Evolutionary conservation across 2,329 filamentous ascomycete species (phyloP), one percentile per base, ranked within the genome.

Genomic region (Elsinoe fawcettii): DNA sequence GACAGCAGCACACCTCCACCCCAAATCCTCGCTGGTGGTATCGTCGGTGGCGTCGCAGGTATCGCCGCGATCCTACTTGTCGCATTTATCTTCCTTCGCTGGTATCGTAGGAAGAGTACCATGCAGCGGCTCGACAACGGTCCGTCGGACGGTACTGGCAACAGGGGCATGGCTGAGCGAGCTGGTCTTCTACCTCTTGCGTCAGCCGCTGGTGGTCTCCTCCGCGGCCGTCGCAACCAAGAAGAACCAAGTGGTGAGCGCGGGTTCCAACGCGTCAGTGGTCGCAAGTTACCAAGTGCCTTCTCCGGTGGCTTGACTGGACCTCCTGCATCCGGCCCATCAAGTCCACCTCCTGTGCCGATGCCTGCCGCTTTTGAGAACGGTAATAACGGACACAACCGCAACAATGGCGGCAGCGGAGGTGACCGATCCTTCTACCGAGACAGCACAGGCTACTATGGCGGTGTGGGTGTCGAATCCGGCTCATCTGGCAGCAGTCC

Each of bases 31-130:
- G 80, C 83, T 18, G 82, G 82, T 6, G 81, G 81, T 47, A 79
- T 85, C n/a, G 74, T 85, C 23, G 82, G 82, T 14, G 81, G 81
- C 46, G 74, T 83, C 51, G 80, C 81, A 32, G 82, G 81, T 25
- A 65, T 80, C 32, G 77, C 80, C 11, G 65, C 81, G 6, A 65
- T 81, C 6, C 64, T 80, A 7, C 65, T 77, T 9, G 69, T 79
- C 30, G 66, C 82, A 9, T 66, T 84, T 55, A 67, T 83, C 30
- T 67, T 83, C 56, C 70, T 81, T 47, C 73, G 75, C 58, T 77
- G 79, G 64, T 80, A 79, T 66, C 75, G 76, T 60, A 60, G 64
- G 18, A 64, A 63, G 16, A 66, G 66, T 12, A 65, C 65, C 11
- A 65, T 69, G 27, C 67, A 69, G 51, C 64, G 69, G 20, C 30